These are phyloP conservation scores for Hibiscus trionum DNA, from an alignment of 345 rosid species.

Conservation along the genomic window DNA sequence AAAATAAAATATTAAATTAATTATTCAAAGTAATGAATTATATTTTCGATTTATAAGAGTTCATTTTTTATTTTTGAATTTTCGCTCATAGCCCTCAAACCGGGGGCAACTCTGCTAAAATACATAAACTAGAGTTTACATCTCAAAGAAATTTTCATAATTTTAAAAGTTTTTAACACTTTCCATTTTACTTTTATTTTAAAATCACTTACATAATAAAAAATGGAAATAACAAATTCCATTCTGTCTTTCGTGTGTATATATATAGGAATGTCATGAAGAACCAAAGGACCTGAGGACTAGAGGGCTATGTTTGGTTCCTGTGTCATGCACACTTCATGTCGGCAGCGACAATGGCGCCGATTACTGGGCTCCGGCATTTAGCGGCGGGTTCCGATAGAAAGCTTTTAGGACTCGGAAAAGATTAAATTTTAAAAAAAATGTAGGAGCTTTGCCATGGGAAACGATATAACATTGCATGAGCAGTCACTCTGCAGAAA, in stretches of 20 bases:
- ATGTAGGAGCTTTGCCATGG: conserved; percentile 1
- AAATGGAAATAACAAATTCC: background rate
- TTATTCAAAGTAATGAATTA: no score
- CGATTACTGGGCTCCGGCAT: conserved; percentile 88
- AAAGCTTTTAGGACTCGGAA: background rate
- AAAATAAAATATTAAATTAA: no score
- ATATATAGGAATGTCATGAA: conserved; percentile 30
- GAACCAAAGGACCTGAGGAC: conserved; percentile 66
- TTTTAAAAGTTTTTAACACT: background rate
- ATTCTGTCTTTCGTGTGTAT: background rate
- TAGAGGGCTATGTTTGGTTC: conserved; percentile 92
- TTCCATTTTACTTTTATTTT: background rate
- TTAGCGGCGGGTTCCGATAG: background rate
- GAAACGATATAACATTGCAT: conserved; percentile 76
- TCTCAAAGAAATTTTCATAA: no score
- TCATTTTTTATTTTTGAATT: no score
- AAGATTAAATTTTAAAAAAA: background rate
- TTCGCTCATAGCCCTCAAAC: no score
- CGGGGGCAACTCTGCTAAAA: no score
- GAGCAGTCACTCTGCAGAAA: conserved; percentile 85
- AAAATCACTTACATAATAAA: background rate
- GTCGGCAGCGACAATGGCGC: conserved; percentile 84
- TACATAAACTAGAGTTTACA: no score
- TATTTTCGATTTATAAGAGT: no score
- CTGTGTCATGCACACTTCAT: conserved; percentile 75